Evolutionary conservation across 176 grass and related monocot species (phyloP).

Genomic region (Calamus simplicifolius): DNA sequence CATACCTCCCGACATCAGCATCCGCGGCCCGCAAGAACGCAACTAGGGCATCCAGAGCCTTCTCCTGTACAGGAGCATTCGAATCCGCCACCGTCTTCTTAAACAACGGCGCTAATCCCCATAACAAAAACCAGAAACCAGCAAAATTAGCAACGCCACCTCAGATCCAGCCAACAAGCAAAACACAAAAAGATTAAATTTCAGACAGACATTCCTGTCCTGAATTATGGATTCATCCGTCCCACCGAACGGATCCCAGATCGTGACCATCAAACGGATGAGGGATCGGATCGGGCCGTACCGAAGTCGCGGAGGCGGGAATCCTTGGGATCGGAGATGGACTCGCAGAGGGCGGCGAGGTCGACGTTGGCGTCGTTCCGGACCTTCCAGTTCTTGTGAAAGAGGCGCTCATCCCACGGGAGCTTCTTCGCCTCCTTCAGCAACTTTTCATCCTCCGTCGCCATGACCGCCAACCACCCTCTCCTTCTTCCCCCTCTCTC

Average conservation of each 20-base stretch:
- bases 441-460: constrained; percentile 99
- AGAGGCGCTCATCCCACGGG: constrained; percentile 91
- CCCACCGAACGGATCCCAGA: too few species aligned
- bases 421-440: constrained; percentile 98
- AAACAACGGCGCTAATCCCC: constrained; percentile 70
- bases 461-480: constrained; percentile 39
- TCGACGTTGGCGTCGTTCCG: constrained; percentile 98
- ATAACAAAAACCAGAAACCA: constrained; percentile 10
- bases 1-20: constrained; percentile 70
- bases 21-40: constrained; percentile 83
- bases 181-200: constrained; percentile 1
- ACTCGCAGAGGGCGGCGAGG: constrained; percentile 73
- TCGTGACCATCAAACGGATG: background rate
- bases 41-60: constrained; percentile 82
- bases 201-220: too few species aligned
- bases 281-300: constrained; percentile 36
- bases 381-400: constrained; percentile 99
- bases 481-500: background rate
- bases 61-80: constrained; percentile 97
- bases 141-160: constrained; percentile 36
- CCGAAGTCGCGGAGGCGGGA: constrained; percentile 84
- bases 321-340: constrained; percentile 97
- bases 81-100: constrained; percentile 93
- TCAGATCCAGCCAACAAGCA: background rate
- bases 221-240: too few species aligned